Evolutionary conservation across 371 early-diverging fungal genomes (phyloP).

Genomic region (Mortierella sp.): DNA sequence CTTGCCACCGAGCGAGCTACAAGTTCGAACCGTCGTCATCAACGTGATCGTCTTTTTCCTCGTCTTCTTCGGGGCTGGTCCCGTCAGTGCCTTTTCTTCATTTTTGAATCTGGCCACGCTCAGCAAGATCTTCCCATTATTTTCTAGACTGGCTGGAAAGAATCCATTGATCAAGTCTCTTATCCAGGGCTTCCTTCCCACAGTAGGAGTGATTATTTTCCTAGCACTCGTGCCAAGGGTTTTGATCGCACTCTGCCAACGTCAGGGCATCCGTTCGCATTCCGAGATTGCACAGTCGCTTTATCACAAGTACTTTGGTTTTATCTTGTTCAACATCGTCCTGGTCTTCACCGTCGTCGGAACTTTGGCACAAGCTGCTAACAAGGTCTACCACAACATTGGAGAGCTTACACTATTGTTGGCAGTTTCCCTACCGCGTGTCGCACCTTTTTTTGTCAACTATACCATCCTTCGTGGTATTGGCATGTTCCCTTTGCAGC

Average conservation of each 20-base stretch:
- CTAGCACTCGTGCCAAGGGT: constrained; percentile 74
- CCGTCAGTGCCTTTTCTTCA: constrained; percentile 78
- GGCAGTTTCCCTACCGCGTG: constrained; percentile 63
- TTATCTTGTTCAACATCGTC: constrained; percentile 89
- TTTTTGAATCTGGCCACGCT: constrained; percentile 79
- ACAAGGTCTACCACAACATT: constrained; percentile 65
- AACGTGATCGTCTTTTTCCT: constrained; percentile 62
- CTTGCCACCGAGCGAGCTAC: constrained; percentile 61
- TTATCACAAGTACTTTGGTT: constrained; percentile 86
- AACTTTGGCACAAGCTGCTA: constrained; percentile 80
- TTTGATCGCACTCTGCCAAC: constrained; percentile 69
- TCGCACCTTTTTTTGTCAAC: constrained; percentile 85
- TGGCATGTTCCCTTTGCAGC: constrained; percentile 73
- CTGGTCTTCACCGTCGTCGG: constrained; percentile 88
- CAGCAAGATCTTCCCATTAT: constrained; percentile 50
- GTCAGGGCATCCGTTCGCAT: constrained; percentile 69
- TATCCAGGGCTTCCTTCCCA: constrained; percentile 72
- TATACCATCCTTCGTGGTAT: constrained; percentile 78
- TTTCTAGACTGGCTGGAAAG: constrained; percentile 27
- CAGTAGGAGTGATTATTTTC: constrained; percentile 72
- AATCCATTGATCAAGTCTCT: constrained; percentile 62
- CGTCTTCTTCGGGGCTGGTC: constrained; percentile 41
- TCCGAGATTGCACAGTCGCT: constrained; percentile 78
- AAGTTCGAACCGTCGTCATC: constrained; percentile 65
- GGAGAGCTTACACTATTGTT: constrained; percentile 37